Conservation (phyloP, 1,284 basidiomycete species). For the Jaminaea rosea region DNA sequence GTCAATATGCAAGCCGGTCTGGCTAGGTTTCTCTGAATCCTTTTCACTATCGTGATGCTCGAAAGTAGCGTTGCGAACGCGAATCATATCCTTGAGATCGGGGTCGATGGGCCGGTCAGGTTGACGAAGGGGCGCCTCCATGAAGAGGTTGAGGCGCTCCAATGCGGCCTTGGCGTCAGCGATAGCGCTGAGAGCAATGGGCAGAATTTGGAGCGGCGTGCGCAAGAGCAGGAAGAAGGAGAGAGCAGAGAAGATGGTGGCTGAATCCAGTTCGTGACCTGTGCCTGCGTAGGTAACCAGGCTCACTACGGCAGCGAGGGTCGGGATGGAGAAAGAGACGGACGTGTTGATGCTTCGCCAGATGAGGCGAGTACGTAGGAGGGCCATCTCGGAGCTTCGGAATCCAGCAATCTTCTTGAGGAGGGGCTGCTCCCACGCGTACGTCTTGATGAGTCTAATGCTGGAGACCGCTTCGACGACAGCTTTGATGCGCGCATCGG, state of each 20-base stretch:
- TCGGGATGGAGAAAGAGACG: constrained; percentile 19
- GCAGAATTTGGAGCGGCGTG: constrained; percentile 51
- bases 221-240: constrained; percentile 56
- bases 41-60: constrained; percentile 3
- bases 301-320: constrained; percentile 21
- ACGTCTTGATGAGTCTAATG: constrained; percentile 28
- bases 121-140: constrained; percentile 5
- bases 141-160: constrained; percentile 31
- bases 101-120: constrained; percentile 4
- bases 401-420: constrained; percentile 53
- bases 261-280: constrained; percentile 60
- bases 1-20: constrained; percentile 1
- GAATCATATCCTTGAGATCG: constrained; percentile 3
- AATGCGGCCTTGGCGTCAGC: constrained; percentile 57
- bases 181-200: constrained; percentile 64
- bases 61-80: constrained; percentile 2
- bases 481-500: constrained; percentile 12
- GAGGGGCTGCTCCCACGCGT: constrained; percentile 27
- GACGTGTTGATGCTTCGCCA: constrained; percentile 22
- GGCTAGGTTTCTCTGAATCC: not conserved
- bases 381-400: constrained; percentile 49
- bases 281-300: constrained; percentile 54
- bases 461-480: constrained; percentile 22
- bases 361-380: constrained; percentile 26
- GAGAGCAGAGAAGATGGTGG: constrained; percentile 64